These are phyloP conservation scores for Pezicula radicicola DNA, from an alignment of 2,329 filamentous ascomycete species.

Conservation along the genomic window DNA sequence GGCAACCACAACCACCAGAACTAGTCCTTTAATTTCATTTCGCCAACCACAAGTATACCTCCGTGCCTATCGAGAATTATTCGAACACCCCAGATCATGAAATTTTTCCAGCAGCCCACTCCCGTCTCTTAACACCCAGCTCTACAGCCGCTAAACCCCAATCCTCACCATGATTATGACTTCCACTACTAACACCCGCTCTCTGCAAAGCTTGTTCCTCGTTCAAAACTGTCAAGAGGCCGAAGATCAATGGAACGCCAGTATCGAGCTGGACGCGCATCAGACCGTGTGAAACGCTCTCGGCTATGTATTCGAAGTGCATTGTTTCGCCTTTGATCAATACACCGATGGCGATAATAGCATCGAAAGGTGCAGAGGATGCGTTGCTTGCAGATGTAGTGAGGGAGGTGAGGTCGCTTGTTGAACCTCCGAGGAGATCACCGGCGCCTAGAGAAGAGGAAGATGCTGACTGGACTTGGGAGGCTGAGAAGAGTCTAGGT, in stretches of 20 bases:
- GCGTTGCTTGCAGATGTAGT: constrained; percentile 35
- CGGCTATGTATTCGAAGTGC: constrained; percentile 99
- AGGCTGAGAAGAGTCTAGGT: constrained; percentile 74
- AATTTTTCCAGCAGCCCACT: constrained; percentile 58
- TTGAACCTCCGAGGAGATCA: constrained; percentile 69
- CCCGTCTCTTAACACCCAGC: constrained; percentile 81
- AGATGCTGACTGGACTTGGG: constrained; percentile 73
- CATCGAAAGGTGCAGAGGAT: constrained; percentile 74
- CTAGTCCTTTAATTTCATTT: too few relatives aligned
- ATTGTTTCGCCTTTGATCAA: constrained; percentile 98
- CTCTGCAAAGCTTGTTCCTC: constrained; percentile 86
- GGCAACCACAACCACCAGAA: too few relatives aligned
- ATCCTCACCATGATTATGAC: constrained; percentile 95
- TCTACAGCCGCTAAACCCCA: constrained; percentile 96
- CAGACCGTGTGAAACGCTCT: constrained; percentile 83
- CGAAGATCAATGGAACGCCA: constrained; percentile 87
- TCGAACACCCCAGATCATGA: not conserved
- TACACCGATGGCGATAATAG: constrained; percentile 91
- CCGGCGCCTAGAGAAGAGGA: constrained; percentile 62
- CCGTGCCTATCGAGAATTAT: too few relatives aligned
- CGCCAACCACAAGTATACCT: too few relatives aligned
- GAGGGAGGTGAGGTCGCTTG: constrained; percentile 62
- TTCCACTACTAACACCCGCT: constrained; percentile 75
- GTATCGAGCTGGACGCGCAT: constrained; percentile 93
- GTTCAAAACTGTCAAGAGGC: constrained; percentile 81